phyloP scores from a whole-genome alignment of 495 filamentous ascomycete species.

The Penicillium ucsense region DNA sequence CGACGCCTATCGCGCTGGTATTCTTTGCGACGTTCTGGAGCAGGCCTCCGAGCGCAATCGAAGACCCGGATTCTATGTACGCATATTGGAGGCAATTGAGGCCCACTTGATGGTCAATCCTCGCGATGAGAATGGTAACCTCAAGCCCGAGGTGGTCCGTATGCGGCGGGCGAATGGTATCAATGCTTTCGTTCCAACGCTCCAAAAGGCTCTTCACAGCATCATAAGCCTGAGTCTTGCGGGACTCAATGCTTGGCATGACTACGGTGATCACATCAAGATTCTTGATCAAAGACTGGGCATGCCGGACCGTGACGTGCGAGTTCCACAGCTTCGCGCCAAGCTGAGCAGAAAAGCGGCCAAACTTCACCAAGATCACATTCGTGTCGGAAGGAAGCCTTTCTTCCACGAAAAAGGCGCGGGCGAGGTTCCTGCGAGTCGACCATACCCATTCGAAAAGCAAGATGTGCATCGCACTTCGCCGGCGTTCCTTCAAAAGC shows the following conservation, averaged over 20 bases:
- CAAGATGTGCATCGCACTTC: constrained; percentile 10
- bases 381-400: background rate
- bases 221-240: constrained; percentile 20
- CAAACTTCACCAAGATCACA: background rate
- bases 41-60: constrained; percentile 8
- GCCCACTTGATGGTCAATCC: constrained; percentile 17
- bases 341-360: background rate
- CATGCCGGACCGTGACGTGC: constrained; percentile 7
- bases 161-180: constrained; percentile 16
- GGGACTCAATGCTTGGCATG: constrained; percentile 19
- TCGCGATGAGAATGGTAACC: background rate
- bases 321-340: constrained; percentile 6
- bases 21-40: constrained; percentile 39
- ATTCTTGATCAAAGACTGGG: constrained; percentile 5
- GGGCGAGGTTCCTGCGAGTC: constrained; percentile 8
- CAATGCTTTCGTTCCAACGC: constrained; percentile 14
- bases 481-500: constrained; percentile 1
- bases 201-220: constrained; percentile 16
- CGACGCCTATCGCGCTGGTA: constrained; percentile 72
- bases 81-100: constrained; percentile 23
- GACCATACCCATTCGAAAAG: constrained; percentile 19
- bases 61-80: constrained; percentile 17
- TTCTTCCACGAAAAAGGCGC: constrained; percentile 13
- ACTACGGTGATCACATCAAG: constrained; percentile 10
- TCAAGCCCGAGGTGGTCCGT: constrained; percentile 2